These are phyloP conservation scores for Trichoderma harzianum DNA, from an alignment of 2,329 filamentous ascomycete genomes.

Conservation along the genomic window DNA sequence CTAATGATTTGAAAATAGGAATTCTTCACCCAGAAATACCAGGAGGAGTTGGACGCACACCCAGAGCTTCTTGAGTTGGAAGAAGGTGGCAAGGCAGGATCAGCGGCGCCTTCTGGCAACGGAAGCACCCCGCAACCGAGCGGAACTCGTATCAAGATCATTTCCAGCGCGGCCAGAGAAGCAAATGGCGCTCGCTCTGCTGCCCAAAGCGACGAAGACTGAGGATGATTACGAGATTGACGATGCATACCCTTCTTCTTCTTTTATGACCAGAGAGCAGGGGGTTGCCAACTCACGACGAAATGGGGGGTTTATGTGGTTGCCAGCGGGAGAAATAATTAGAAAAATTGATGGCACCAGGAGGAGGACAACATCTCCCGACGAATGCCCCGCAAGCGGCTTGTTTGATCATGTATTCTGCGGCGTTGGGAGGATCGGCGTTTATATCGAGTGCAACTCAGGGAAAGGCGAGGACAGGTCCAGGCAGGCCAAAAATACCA, in stretches of 20 bases:
- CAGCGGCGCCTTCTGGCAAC: conserved; percentile 51
- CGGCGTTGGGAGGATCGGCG: conserved; percentile 26
- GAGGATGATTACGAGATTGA: conserved; percentile 20
- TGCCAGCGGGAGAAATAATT: conserved; percentile 10
- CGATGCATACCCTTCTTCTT: neutral
- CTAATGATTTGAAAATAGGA: conserved; percentile 46
- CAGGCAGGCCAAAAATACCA: conserved; percentile 28
- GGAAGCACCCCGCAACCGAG: conserved; percentile 64
- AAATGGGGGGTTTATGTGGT: neutral
- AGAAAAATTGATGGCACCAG: conserved; percentile 11
- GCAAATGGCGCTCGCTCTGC: conserved; percentile 39
- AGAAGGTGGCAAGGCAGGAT: conserved; percentile 39
- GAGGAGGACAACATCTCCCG: conserved; percentile 5
- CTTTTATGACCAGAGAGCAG: conserved; percentile 1
- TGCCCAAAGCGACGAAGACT: conserved; percentile 54
- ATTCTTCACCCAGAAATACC: conserved; percentile 53
- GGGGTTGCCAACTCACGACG: conserved; percentile 9
- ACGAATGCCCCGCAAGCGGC: conserved; percentile 16
- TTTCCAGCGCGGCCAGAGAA: conserved; percentile 39
- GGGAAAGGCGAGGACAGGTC: conserved; percentile 21
- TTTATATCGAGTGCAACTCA: conserved; percentile 24
- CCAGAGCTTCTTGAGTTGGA: conserved; percentile 56
- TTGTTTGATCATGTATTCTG: conserved; percentile 25
- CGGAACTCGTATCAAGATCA: conserved; percentile 68
- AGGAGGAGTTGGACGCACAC: conserved; percentile 52